A percentile compares a stretch with the other conserved stretches of the same genome.
Conservation (phyloP, 345 rosid species). For the Syzygium oleosum region DNA sequence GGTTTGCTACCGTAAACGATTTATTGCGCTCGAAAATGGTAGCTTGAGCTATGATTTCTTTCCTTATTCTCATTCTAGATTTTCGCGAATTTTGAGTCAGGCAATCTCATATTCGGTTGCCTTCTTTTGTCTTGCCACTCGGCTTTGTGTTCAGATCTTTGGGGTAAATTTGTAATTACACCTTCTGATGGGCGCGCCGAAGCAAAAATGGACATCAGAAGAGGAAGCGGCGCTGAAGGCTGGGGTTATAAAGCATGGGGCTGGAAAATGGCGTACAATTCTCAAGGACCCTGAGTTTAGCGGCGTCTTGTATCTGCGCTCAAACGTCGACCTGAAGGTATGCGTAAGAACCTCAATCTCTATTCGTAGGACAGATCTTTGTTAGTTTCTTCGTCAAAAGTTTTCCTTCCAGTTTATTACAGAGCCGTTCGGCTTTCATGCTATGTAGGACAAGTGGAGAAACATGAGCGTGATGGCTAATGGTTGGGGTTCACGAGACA, state of each 20-base stretch:
- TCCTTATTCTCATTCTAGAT: neutral
- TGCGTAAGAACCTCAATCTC: neutral
- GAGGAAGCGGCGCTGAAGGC: conserved; percentile 95
- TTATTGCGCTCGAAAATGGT: neutral
- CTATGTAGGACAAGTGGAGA: conserved; percentile 91
- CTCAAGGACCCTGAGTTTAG: conserved; percentile 95
- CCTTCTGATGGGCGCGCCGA: conserved; percentile 84
- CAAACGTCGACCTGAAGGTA: conserved; percentile 98
- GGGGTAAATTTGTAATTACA: neutral
- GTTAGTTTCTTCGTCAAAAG: neutral
- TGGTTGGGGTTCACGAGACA: conserved; percentile 92
- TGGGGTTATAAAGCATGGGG: conserved; percentile 94
- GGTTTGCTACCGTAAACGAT: neutral
- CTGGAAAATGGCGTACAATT: conserved; percentile 98
- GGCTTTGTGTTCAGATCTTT: neutral
- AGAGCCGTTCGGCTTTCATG: neutral
- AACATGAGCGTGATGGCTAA: conserved; percentile 94
- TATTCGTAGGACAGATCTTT: neutral
- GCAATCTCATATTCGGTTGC: neutral
- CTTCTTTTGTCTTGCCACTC: neutral
- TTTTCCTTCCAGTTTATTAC: neutral
- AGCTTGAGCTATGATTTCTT: neutral
- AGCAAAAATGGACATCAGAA: conserved; percentile 98
- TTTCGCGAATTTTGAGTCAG: neutral
- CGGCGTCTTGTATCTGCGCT: conserved; percentile 71